Evolutionary conservation across 352 stramenopile species (phyloP).

Genomic region (Pythium folliculosum): DNA sequence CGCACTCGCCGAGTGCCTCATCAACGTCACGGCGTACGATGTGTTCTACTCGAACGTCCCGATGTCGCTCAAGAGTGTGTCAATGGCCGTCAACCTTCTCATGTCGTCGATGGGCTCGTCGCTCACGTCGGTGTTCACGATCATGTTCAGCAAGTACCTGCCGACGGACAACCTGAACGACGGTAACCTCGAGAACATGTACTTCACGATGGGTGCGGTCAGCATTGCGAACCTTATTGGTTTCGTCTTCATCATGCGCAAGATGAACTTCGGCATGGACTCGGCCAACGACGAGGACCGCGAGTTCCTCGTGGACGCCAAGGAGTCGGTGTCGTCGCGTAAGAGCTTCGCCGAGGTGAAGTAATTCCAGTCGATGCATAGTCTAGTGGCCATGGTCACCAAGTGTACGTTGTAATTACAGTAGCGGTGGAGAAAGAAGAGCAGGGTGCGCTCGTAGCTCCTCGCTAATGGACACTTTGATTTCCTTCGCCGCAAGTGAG

Average conservation of each 20-base stretch:
- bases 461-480: too few relatives aligned
- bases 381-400: too few relatives aligned
- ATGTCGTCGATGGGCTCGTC: slow-evolving; percentile 62
- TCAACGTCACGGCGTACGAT: slow-evolving; percentile 69
- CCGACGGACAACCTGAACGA: slow-evolving; percentile 57
- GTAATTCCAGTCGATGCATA: slow-evolving; percentile 6
- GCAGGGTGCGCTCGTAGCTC: too few relatives aligned
- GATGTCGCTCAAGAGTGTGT: slow-evolving; percentile 57
- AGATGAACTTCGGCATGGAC: slow-evolving; percentile 63
- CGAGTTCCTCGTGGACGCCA: slow-evolving; percentile 21
- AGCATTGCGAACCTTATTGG: slow-evolving; percentile 52
- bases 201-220: slow-evolving; percentile 50
- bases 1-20: slow-evolving; percentile 55
- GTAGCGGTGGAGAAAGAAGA: too few relatives aligned
- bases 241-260: slow-evolving; percentile 52
- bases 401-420: too few relatives aligned
- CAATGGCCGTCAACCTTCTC: slow-evolving; percentile 62
- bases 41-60: slow-evolving; percentile 66
- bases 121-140: slow-evolving; percentile 63
- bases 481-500: too few relatives aligned
- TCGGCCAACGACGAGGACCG: slow-evolving; percentile 10
- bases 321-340: slow-evolving; percentile 26
- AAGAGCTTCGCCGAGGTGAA: slow-evolving; percentile 29
- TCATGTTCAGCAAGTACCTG: slow-evolving; percentile 64
- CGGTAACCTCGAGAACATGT: slow-evolving; percentile 71